Base-by-base conservation (phyloP, 116 monocot genomes). In the Posidonia oceanica region DNA sequence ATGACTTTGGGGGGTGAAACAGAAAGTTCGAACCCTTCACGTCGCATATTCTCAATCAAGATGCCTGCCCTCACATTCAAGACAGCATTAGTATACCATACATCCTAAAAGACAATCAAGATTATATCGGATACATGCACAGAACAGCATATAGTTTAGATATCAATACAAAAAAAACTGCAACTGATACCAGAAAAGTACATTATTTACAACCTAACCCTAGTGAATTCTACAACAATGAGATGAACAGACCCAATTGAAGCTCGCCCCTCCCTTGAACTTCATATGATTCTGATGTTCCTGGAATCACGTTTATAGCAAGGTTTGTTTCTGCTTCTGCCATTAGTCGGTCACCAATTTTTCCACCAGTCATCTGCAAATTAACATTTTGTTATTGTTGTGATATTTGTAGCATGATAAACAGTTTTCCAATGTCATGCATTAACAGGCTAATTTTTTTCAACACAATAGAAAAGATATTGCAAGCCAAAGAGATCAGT, bases 221-320 rank as follows among this genome's bases (percentile, higher is more conserved):
- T n/a, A 65, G 40, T 39, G n/a, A 39, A 64, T 39, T 16, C 58
- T 20, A 52, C 1, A 60, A 40, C 39, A 2, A 36, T 20, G 44
- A 66, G 57, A 69, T 6, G 23, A 71, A 69, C 76, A 69, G 10
- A 97, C 98, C 98, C 73, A 98, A 83, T 77, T 98, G 98, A 71
- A 98, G 90, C 63, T 98, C 98, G 39, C 98, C 98, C 65, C 97
- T 92, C 69, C 93, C 98, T 86, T 93, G 98, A 82, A 98, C 98
- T 81, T 98, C 98, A 81, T 81, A 98, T 22, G 98, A 93, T 59
- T 98, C 98, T 71, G 93, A 90, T 59, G 79, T 77, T 72, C 93
- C 93, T 55, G 98, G 98, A 80, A 93, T 87, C 71, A 98, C 93
- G 84, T 98, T 93, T 63, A 98, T 93, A 66, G 98, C 93, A 48